These are phyloP conservation scores for Starmerella apicola DNA, from an alignment of 805 yeast species.

Conservation along the genomic window DNA sequence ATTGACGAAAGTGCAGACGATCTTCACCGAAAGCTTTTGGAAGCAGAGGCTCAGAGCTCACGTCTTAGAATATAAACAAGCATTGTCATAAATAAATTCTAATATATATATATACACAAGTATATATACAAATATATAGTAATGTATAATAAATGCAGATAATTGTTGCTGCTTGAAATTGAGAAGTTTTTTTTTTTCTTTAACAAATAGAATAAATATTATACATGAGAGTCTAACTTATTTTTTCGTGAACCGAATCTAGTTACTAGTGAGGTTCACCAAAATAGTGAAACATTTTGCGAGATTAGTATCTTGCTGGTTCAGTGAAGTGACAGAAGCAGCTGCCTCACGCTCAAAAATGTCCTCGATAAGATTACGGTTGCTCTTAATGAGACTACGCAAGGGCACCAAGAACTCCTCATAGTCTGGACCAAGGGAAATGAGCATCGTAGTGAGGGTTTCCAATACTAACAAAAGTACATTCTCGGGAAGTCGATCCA, in stretches of 20 bases:
- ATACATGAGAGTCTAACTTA: too few relatives aligned
- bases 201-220: too few relatives aligned
- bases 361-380: constrained; percentile 25
- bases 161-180: too few relatives aligned
- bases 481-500: constrained; percentile 48
- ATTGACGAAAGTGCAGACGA: constrained; percentile 61
- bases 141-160: too few relatives aligned
- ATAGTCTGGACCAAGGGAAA: constrained; percentile 71
- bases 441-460: constrained; percentile 48
- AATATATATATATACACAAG: too few relatives aligned
- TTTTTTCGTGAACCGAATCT: too few relatives aligned
- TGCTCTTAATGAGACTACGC: constrained; percentile 37
- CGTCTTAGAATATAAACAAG: constrained; percentile 6
- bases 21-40: constrained; percentile 51
- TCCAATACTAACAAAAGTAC: constrained; percentile 64
- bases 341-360: background rate
- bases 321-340: background rate
- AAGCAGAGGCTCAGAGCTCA: constrained; percentile 15
- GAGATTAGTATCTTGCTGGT: background rate
- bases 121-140: too few relatives aligned
- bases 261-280: background rate
- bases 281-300: background rate
- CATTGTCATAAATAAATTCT: background rate
- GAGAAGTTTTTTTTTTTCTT: too few relatives aligned
- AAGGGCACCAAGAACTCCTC: constrained; percentile 44